Percentiles rank a stretch among this genome's conserved stretches.
These are phyloP conservation scores for Penstemon newberryi DNA, from an alignment of 257 asterid genomes.

Conservation along the genomic window DNA sequence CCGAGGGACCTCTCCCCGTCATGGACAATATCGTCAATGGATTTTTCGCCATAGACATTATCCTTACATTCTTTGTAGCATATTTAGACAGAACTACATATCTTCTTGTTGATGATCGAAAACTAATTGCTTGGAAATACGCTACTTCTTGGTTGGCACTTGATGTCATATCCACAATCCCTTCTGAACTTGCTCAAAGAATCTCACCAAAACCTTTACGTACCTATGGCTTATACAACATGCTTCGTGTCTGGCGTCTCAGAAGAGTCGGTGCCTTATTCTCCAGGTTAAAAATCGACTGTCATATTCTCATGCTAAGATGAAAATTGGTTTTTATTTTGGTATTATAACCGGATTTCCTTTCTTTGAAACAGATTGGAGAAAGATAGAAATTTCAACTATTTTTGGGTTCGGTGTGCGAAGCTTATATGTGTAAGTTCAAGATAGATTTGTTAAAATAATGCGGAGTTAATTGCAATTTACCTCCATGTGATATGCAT, in stretches of 20 bases:
- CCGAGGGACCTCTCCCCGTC: constrained; percentile 41
- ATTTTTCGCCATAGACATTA: constrained; percentile 55
- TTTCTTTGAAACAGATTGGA: constrained; percentile 45
- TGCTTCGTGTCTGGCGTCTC: constrained; percentile 71
- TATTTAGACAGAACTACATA: constrained; percentile 46
- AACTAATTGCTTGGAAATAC: constrained; percentile 48
- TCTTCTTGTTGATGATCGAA: constrained; percentile 46
- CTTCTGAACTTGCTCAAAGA: constrained; percentile 49
- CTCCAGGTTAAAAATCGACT: neutral
- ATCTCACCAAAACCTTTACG: constrained; percentile 39
- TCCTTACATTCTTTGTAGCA: constrained; percentile 67
- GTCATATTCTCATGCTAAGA: neutral
- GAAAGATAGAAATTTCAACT: constrained; percentile 48
- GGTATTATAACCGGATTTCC: neutral
- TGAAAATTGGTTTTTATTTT: neutral
- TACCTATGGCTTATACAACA: constrained; percentile 48
- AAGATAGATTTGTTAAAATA: neutral
- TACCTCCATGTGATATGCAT: no score
- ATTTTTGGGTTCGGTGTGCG: constrained; percentile 53
- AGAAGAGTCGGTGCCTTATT: constrained; percentile 46
- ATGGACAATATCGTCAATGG: constrained; percentile 56
- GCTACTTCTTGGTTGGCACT: constrained; percentile 49
- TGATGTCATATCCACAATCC: constrained; percentile 57
- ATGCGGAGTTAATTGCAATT: no score
- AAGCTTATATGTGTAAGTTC: constrained; percentile 55